Base-by-base conservation (phyloP, 2,329 filamentous ascomycete species). In the Metarhizium anisopliae region DNA sequence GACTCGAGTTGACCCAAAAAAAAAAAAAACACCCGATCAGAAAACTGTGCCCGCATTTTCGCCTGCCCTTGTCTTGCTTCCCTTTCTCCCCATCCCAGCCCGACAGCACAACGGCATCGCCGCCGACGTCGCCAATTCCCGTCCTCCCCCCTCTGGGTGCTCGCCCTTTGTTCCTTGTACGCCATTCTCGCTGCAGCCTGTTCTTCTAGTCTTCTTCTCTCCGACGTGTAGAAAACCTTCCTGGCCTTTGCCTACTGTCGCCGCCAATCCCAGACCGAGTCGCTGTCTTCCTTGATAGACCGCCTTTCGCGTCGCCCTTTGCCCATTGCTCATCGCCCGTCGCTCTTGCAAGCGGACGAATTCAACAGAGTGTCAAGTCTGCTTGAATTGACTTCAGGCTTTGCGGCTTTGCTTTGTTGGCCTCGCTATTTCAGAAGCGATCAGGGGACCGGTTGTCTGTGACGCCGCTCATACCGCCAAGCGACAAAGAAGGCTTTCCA, bases 81-180 rank as follows among this genome's bases (percentile, higher is more conserved):
- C 57, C 55, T 59, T 60, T 58, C 62, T 62, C 59, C 60, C 58
- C 60, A 62, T 57, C 59, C 60, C 58, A 60, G 61, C 62, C 61
- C 59, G 60, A 63, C 61, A 61, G 58, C 62, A 59, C 61, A 59
- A 64, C 61, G 61, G 62, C 61, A 64, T 61, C 61, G 62, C 57
- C 58, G 57, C 60, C 61, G 63, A 63, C 59, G 58, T 61, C 60
- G 60, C 60, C 60, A 56, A 60, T 60, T 62, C 58, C 60, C 56
- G 50, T 51, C 57, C 56, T 43, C 25, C 58, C 58, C 56, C 47
- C 32, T 57, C 57, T 59, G 59, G 59, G 55, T 61, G 55, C 56
- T 61, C 55, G 59, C 51, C 52, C 47, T 47, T 45, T 53, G 40
- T 36, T 52, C 52, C n/a, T 35, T 54, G 53, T 57, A 49, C 54